phyloP scores from a whole-genome alignment of 345 rosid genomes.

The Syzygium aqueum region DNA sequence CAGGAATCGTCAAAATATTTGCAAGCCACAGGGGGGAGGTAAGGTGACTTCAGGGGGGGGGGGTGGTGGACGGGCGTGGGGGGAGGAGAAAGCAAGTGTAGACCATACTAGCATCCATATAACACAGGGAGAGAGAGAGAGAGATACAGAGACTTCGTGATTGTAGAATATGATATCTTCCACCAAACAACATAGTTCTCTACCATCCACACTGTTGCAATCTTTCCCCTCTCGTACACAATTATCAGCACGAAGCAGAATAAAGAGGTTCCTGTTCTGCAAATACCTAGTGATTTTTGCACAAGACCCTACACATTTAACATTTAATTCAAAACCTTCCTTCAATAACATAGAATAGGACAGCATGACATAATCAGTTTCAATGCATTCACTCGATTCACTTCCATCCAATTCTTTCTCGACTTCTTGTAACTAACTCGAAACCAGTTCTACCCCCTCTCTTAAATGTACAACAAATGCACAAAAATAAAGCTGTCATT shows the following conservation, averaged over 20 bases:
- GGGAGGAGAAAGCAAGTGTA: not conserved
- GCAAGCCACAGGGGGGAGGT: not conserved
- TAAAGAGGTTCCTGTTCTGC: not conserved
- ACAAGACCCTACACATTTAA: not conserved
- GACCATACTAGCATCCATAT: not conserved
- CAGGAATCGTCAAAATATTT: not conserved
- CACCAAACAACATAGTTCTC: not conserved
- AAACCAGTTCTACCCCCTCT: not conserved
- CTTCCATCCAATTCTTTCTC: not conserved
- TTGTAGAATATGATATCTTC: not conserved
- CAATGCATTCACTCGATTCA: not conserved
- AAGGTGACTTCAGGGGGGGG: not conserved
- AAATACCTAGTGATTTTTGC: not conserved
- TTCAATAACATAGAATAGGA: not conserved
- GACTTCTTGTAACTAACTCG: not conserved
- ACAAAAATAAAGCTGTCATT: not conserved
- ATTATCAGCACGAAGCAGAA: not conserved
- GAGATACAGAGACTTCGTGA: not conserved
- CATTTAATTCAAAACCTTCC: not conserved
- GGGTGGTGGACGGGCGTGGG: rapidly evolving
- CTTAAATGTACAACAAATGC: not conserved
- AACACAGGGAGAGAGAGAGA: not conserved
- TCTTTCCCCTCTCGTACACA: not conserved
- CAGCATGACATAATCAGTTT: not conserved
- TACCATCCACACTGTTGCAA: not conserved